Conservation (phyloP, 352 stramenopile species). For the Pythium myriotylum region DNA sequence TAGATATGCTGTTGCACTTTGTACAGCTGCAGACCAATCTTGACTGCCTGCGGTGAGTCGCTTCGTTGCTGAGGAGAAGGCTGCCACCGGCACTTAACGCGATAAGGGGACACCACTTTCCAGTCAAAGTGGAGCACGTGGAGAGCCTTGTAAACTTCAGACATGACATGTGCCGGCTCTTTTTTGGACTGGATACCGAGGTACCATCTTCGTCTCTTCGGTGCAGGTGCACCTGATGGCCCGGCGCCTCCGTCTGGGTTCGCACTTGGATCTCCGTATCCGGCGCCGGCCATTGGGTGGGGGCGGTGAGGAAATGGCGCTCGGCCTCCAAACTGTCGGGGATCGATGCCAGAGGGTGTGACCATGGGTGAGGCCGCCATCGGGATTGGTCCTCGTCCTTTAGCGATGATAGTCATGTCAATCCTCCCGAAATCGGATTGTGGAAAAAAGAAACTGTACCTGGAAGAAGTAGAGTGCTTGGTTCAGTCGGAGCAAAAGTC, state of each 20-base stretch:
- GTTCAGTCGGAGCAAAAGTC: slow-evolving; percentile 71
- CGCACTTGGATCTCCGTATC: not conserved
- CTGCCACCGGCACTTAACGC: slow-evolving; percentile 97
- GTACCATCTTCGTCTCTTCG: slow-evolving; percentile 95
- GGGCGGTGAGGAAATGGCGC: slow-evolving; percentile 25
- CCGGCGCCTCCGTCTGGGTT: slow-evolving; percentile 1
- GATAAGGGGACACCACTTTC: slow-evolving; percentile 96
- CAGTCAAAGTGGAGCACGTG: slow-evolving; percentile 97
- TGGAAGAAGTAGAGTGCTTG: slow-evolving; percentile 66
- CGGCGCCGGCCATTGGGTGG: not conserved
- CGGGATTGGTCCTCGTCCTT: slow-evolving; percentile 70
- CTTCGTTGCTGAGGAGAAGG: slow-evolving; percentile 33
- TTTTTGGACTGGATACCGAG: slow-evolving; percentile 99
- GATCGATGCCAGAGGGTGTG: slow-evolving; percentile 55
- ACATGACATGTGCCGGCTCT: slow-evolving; percentile 99
- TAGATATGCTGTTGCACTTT: slow-evolving; percentile 99
- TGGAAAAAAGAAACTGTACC: slow-evolving; percentile 21
- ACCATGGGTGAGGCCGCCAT: slow-evolving; percentile 83
- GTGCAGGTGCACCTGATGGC: slow-evolving; percentile 30
- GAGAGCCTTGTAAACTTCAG: slow-evolving; percentile 99
- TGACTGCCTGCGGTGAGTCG: slow-evolving; percentile 75
- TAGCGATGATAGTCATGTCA: not conserved
- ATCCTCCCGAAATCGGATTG: not conserved
- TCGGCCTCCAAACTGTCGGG: slow-evolving; percentile 69
- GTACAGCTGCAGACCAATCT: slow-evolving; percentile 96